Percentiles rank a stretch among this genome's conserved stretches.
These are phyloP conservation scores for Xylariaceae sp. DNA, from an alignment of 2,329 filamentous ascomycete genomes.

Conservation along the genomic window DNA sequence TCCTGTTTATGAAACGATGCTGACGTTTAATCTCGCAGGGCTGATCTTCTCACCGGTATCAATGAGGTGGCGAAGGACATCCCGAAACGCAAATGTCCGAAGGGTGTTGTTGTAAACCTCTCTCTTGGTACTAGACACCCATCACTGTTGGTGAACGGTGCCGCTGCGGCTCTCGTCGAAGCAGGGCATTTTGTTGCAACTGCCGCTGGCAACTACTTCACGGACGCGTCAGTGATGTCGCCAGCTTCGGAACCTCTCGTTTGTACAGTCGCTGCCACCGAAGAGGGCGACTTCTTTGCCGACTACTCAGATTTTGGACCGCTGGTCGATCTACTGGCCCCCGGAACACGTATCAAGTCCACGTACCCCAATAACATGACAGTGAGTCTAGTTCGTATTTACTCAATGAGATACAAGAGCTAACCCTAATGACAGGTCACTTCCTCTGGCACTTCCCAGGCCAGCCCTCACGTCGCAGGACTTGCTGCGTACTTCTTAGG, in stretches of 20 bases:
- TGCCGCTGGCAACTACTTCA: constrained; percentile 51
- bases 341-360: constrained; percentile 40
- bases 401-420: neutral
- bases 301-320: constrained; percentile 50
- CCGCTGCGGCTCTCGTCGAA: constrained; percentile 45
- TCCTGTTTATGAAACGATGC: neutral
- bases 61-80: constrained; percentile 45
- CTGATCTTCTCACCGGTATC: constrained; percentile 30
- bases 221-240: constrained; percentile 40
- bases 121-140: constrained; percentile 49
- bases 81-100: constrained; percentile 35
- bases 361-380: constrained; percentile 37
- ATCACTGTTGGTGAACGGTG: constrained; percentile 44
- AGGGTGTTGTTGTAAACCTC: constrained; percentile 52
- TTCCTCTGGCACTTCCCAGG: constrained; percentile 62
- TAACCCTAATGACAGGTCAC: constrained; percentile 32
- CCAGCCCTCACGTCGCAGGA: constrained; percentile 59
- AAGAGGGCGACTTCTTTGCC: constrained; percentile 37
- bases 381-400: constrained; percentile 1
- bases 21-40: constrained; percentile 11
- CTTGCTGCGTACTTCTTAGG: constrained; percentile 56
- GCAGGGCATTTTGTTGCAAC: constrained; percentile 51
- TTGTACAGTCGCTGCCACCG: constrained; percentile 52
- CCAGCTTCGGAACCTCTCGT: constrained; percentile 49
- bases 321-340: constrained; percentile 42